Conservation (phyloP, 2,329 filamentous ascomycete genomes). For the Pseudocercospora cruenta region DNA sequence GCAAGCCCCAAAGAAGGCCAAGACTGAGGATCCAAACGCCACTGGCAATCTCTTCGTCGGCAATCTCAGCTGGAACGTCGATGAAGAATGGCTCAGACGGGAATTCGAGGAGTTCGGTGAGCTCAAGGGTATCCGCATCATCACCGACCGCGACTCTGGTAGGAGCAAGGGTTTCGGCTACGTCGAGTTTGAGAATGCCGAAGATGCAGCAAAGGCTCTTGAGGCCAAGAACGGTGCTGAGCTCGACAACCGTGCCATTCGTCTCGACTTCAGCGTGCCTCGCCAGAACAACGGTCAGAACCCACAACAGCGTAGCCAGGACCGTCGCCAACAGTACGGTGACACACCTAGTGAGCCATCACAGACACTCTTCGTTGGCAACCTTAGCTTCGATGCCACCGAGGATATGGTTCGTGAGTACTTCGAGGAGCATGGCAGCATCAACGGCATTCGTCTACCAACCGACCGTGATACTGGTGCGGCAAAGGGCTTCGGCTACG, state of each 20-base stretch:
- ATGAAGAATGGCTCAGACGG: slow-evolving; percentile 77
- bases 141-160: slow-evolving; percentile 78
- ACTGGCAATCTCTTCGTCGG: slow-evolving; percentile 80
- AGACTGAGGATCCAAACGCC: slow-evolving; percentile 57
- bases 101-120: slow-evolving; percentile 82
- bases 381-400: slow-evolving; percentile 81
- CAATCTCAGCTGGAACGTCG: slow-evolving; percentile 87
- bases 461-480: slow-evolving; percentile 83
- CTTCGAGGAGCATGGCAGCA: slow-evolving; percentile 71
- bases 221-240: slow-evolving; percentile 74
- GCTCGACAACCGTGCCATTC: slow-evolving; percentile 73
- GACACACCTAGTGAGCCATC: slow-evolving; percentile 77
- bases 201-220: slow-evolving; percentile 71
- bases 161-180: slow-evolving; percentile 92
- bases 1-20: slow-evolving; percentile 67
- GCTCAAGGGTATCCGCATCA: slow-evolving; percentile 73
- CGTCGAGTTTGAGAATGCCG: slow-evolving; percentile 76
- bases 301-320: slow-evolving; percentile 49
- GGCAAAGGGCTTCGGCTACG: slow-evolving; percentile 91
- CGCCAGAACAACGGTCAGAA: slow-evolving; percentile 56
- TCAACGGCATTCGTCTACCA: slow-evolving; percentile 82
- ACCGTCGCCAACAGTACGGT: slow-evolving; percentile 71
- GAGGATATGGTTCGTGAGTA: slow-evolving; percentile 74
- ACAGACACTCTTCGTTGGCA: slow-evolving; percentile 89
- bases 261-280: slow-evolving; percentile 76